Base-by-base conservation (phyloP, 306 rosid species). In the Hippophae tibetana region DNA sequence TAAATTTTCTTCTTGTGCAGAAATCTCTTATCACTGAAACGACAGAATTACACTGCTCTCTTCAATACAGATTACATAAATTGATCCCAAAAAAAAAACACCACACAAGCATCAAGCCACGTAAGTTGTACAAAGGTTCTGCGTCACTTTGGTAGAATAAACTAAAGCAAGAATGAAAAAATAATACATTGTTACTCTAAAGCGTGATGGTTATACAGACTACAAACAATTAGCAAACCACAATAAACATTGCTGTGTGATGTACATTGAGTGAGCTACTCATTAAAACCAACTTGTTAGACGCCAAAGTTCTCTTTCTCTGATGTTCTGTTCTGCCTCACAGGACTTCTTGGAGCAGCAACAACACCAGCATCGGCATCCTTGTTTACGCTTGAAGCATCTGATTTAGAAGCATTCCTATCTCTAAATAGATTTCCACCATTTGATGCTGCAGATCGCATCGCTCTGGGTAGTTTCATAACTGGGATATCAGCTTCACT, bases 281-380 rank as follows among this genome's bases (percentile, higher is more conserved):
- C 56, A 62, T 47, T 38, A 13, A 27, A 62, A 43, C 40, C 6
- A 9, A 46, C 7, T 52, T 23, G 47, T 73, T 56, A 86, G 43
- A 69, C 86, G 69, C 84, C 80, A 58, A 67, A 61, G 72, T 90
- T 87, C 81, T 90, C 95, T 78, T 90, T 90, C 76, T 82, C 89
- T 25, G 72, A 52, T 68, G 78, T 31, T 64, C 69, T 76, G 51
- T 61, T 82, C 18, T 60, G 76, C 74, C 73, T 65, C 10, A 45
- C 54, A 12, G 82, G 80, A 38, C 80, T 79, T 65, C 84, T 76
- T 43, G 79, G 77, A 64, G 72, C 62, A 54, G 76, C 59, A 61
- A 38, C 45, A 13, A 47, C 41, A 5, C 61, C 80, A 9, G 79
- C 54, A 3, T 82, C 95, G 6, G 79, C 52, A 3, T 82, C 95